A percentile compares a stretch with the other conserved stretches of the same genome.
phyloP scores from a whole-genome alignment of 805 yeast species.

The Metschnikowia kunwiensis region DNA sequence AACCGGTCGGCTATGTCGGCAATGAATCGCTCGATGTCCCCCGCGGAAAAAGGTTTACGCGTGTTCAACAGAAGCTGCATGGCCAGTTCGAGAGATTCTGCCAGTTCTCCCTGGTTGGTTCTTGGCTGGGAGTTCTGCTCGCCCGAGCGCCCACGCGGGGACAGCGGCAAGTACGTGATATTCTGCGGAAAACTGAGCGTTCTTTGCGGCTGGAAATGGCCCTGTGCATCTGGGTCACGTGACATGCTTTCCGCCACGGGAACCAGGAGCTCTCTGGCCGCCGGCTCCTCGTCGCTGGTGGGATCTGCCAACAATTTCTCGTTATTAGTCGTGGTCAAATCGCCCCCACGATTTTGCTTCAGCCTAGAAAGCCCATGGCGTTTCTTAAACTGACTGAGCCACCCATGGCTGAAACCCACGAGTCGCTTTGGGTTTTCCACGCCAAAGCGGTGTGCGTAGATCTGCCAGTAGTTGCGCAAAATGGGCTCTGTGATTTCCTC shows the following conservation, averaged over 20 bases:
- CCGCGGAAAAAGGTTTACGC: conserved; percentile 9
- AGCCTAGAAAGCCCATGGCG: conserved; percentile 45
- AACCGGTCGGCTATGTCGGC: conserved; percentile 42
- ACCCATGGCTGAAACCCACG: conserved; percentile 56
- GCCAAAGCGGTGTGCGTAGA: conserved; percentile 52
- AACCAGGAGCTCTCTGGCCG: neutral
- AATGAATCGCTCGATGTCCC: conserved; percentile 39
- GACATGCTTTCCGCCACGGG: neutral
- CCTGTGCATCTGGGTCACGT: neutral
- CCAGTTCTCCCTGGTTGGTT: neutral
- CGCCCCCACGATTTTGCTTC: conserved; percentile 27
- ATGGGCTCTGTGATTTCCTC: conserved; percentile 54
- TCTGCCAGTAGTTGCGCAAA: conserved; percentile 54
- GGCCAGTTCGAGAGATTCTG: conserved; percentile 11
- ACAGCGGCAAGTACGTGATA: conserved; percentile 6
- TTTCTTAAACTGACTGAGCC: conserved; percentile 60
- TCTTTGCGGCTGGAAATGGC: conserved; percentile 10
- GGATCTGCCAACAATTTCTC: conserved; percentile 8
- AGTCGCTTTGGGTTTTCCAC: conserved; percentile 59
- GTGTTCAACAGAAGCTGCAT: conserved; percentile 6
- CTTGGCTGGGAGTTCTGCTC: neutral
- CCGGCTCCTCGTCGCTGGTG: conserved; percentile 3
- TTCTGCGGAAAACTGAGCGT: conserved; percentile 12
- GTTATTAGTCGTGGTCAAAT: conserved; percentile 9
- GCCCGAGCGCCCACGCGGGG: neutral